Base-by-base conservation (phyloP, 495 filamentous ascomycete genomes). In the Tuber aestivum region DNA sequence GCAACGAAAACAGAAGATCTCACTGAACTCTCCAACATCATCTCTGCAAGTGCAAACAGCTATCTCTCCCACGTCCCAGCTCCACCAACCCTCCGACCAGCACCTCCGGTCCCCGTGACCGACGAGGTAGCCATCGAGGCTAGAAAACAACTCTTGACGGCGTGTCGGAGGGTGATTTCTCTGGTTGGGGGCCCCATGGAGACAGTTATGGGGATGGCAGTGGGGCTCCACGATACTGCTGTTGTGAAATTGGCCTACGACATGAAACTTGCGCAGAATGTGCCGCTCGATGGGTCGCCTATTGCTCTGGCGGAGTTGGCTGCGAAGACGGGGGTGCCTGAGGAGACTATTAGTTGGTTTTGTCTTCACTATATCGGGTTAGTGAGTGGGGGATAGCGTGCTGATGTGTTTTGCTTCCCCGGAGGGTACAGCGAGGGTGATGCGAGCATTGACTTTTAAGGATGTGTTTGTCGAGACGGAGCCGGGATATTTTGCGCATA, bases 1-100 rank as follows among this genome's bases (percentile, higher is more conserved):
- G 69, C 74, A 56, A 56, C 14, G 8, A 71, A 44, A 75, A 75
- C 69, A 32, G 69, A 75, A 75, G 12, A 75, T 21, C 65, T 75
- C 44, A 56, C 32, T 41, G 21, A 38, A 10, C 68, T 75, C 42
- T 72, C 74, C 4, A 56, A 69, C 32, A 71, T 75, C n/a, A 69
- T 75, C 32, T 61, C 69, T 12, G 56, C 74, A 1, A 50, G 40
- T 4, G 1, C 71, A 71, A 75, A 72, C 14, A 75, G 27, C 42
- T 75, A 75, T 12, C 74, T 50, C 35, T 71, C 41, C 68, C 42
- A 69, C 38, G 4, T 27, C 40, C 23, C 42, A 14, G 27, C 23
- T 20, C 42, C 68, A n/a, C 74, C 74, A 10, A 75, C 74, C 18
- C 41, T 75, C 69, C 70, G 56, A 7, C 74, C 74, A 23, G 69